A percentile compares a stretch with the other conserved stretches of the same genome.
phyloP scores from a whole-genome alignment of 2,329 filamentous ascomycete genomes.

The Metarhizium anisopliae region DNA sequence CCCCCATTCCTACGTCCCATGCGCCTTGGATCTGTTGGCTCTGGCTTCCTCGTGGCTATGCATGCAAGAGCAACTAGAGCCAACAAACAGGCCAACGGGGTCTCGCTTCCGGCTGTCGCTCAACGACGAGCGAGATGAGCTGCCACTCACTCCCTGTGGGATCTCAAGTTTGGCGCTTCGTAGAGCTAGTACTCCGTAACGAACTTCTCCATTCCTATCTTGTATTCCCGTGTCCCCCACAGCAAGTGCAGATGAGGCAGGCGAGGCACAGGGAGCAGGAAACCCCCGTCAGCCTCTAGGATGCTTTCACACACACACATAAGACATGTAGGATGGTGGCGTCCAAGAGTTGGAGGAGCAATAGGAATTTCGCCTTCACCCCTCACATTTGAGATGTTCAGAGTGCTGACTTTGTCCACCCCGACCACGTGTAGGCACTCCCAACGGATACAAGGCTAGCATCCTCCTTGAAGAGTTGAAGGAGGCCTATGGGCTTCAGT shows the following conservation, averaged over 20 bases:
- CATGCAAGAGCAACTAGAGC: neutral
- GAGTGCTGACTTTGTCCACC: slow-evolving; percentile 7
- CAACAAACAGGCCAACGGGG: neutral
- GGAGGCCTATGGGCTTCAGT: slow-evolving; percentile 52
- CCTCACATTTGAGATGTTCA: neutral
- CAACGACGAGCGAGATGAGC: neutral
- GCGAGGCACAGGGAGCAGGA: neutral
- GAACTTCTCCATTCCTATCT: neutral
- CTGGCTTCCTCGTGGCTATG: neutral
- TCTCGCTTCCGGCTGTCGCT: neutral
- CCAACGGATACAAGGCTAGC: slow-evolving; percentile 47
- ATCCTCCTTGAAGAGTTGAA: slow-evolving; percentile 59
- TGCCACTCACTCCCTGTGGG: neutral
- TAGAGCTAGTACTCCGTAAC: neutral
- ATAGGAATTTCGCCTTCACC: neutral
- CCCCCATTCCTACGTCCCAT: neutral
- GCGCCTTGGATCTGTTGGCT: neutral
- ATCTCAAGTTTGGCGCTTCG: too few species aligned
- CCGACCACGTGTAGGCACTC: slow-evolving; percentile 27
- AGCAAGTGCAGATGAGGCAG: neutral
- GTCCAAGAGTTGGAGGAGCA: neutral
- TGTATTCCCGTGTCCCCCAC: neutral
- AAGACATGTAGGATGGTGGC: neutral
- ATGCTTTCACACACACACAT: neutral
- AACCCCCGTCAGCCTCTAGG: too few species aligned